Evolutionary conservation across 164 flowering plant genomes (phyloP), one percentile per base, ranked within the genome.

Genomic region (Berberis thunbergii): DNA sequence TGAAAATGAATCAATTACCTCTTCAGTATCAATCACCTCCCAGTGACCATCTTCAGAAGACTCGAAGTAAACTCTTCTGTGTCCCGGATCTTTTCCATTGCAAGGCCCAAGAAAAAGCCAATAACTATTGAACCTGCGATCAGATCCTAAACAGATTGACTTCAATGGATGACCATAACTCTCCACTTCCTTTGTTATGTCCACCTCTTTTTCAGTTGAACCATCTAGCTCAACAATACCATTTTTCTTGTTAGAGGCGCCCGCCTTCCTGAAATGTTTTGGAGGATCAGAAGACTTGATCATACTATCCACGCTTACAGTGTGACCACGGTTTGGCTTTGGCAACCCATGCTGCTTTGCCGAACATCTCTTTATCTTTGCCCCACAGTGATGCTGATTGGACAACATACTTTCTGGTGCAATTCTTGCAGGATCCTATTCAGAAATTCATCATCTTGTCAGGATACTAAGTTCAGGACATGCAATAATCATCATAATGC

Each of bases 31-130:
- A 73, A 94, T 87, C 70, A 94, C 87, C 72, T 89, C 86, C 97
- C 97, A 94, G 74, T 89, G 97, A 69, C 97, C 97, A 84, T 94
- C 97, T 77, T 94, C 97, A 63, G 98, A 94, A 74, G 96, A 94
- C 80, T 94, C 99, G 79, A 94, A 87, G 72, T 94, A 94, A 49
- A 94, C 72, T 68, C 96, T 81, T 73, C 71, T 81, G 67, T 94
- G 99, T 43, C 97, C 97, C 12, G 97, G 96, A 77, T 94, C 99
- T 59, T 63, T 60, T 57, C 61, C 75, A 76, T 77, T 56, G 74
- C 99, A 91, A 63, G 99, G 96, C 57, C 99, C 99, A 76, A 94
- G 75, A 77, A 94, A 91, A 72, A 94, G 83, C 99, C 99, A 94
- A 74, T 94, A 94, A 69, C 91, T 83, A 62, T 94, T 94, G 76